A percentile compares a stretch with the other conserved stretches of the same genome.
Conservation (phyloP, 192 early-diverging fungal genomes). For the Linnemannia hyalina region DNA sequence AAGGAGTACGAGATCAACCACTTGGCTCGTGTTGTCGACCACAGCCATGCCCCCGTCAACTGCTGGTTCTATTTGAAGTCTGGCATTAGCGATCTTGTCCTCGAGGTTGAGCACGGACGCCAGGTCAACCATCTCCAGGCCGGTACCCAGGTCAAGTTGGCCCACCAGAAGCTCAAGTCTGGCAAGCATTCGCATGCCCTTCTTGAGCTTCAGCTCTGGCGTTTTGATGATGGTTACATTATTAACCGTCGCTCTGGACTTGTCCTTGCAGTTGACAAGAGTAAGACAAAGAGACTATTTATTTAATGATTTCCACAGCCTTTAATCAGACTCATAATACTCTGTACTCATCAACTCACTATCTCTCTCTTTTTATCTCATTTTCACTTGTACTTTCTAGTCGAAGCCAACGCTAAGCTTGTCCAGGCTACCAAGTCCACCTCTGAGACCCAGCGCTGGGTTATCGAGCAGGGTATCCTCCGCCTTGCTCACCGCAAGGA, state of each 20-base stretch:
- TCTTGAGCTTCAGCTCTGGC: constrained; percentile 55
- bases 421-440: constrained; percentile 24
- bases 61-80: constrained; percentile 57
- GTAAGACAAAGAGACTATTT: constrained; percentile 3
- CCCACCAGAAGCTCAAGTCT: constrained; percentile 49
- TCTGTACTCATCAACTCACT: background rate
- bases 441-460: constrained; percentile 43
- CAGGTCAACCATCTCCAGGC: constrained; percentile 40
- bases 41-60: constrained; percentile 15
- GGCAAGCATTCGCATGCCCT: constrained; percentile 53
- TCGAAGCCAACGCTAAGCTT: constrained; percentile 35
- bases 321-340: too few species aligned
- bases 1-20: constrained; percentile 43
- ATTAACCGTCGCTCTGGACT: constrained; percentile 53
- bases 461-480: constrained; percentile 35
- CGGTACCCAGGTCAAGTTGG: constrained; percentile 28
- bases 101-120: constrained; percentile 36
- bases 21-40: constrained; percentile 37
- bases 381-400: constrained; percentile 6
- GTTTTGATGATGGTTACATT: constrained; percentile 44
- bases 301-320: background rate
- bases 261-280: constrained; percentile 30
- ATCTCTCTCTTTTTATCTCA: background rate
- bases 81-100: constrained; percentile 44
- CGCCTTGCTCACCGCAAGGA: constrained; percentile 39